Evolutionary conservation across 2,329 filamentous ascomycete genomes (phyloP).

Genomic region (Sodiomyces alkalinus): DNA sequence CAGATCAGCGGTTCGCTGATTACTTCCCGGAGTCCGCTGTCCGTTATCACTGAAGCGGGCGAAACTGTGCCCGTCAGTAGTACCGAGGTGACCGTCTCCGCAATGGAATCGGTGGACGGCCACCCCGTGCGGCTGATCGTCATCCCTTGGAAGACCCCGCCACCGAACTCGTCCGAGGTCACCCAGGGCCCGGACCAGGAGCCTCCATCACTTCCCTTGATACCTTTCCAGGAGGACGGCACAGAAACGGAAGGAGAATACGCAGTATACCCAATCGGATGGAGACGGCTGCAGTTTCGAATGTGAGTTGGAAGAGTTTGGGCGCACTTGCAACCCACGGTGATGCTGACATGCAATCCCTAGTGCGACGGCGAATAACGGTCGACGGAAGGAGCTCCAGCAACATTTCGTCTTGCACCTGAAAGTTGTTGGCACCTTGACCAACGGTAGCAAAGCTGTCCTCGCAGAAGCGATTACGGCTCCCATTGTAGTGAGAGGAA

Average conservation of each 20-base stretch:
- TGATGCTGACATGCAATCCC: slow-evolving; percentile 8
- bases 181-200: slow-evolving; percentile 62
- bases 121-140: slow-evolving; percentile 88
- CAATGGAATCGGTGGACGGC: slow-evolving; percentile 87
- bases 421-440: slow-evolving; percentile 70
- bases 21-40: slow-evolving; percentile 61
- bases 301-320: slow-evolving; percentile 42
- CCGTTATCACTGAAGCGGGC: slow-evolving; percentile 68
- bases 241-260: slow-evolving; percentile 57
- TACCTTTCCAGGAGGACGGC: slow-evolving; percentile 48
- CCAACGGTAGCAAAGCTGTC: slow-evolving; percentile 68
- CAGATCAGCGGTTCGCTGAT: slow-evolving; percentile 87
- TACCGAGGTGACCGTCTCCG: slow-evolving; percentile 79
- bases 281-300: slow-evolving; percentile 85
- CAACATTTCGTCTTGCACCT: slow-evolving; percentile 88
- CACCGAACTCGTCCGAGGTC: slow-evolving; percentile 57
- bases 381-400: slow-evolving; percentile 82
- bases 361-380: slow-evolving; percentile 93
- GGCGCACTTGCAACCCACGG: neutral
- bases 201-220: slow-evolving; percentile 65
- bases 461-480: slow-evolving; percentile 76
- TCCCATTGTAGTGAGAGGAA: slow-evolving; percentile 82
- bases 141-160: slow-evolving; percentile 94
- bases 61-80: slow-evolving; percentile 69
- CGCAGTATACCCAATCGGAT: slow-evolving; percentile 82